A percentile compares a stretch with the other conserved stretches of the same genome.
Evolutionary conservation across 2,329 filamentous ascomycete genomes (phyloP).

Genomic region (Xylariales sp.): DNA sequence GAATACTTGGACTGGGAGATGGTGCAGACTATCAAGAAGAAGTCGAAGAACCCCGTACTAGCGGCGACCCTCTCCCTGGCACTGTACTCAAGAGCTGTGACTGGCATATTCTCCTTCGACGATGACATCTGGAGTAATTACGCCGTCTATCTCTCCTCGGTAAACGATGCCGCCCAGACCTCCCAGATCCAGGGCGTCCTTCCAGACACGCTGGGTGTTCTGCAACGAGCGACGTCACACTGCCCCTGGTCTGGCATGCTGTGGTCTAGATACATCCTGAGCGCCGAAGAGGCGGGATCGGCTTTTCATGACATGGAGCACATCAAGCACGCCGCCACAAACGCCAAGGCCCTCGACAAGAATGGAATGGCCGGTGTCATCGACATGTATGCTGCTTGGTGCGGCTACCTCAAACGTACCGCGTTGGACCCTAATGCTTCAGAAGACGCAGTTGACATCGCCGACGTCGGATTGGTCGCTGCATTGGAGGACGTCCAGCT

Average conservation of each 20-base stretch:
- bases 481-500: slow-evolving; percentile 82
- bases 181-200: slow-evolving; percentile 32
- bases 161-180: slow-evolving; percentile 37
- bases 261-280: slow-evolving; percentile 86
- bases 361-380: slow-evolving; percentile 84
- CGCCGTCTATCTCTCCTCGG: slow-evolving; percentile 64
- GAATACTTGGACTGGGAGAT: slow-evolving; percentile 88
- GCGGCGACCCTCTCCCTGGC: slow-evolving; percentile 51
- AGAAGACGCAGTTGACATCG: slow-evolving; percentile 82
- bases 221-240: slow-evolving; percentile 80
- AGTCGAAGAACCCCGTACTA: slow-evolving; percentile 35
- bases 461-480: slow-evolving; percentile 81
- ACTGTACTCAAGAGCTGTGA: slow-evolving; percentile 75
- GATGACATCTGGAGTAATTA: slow-evolving; percentile 80
- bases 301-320: slow-evolving; percentile 77
- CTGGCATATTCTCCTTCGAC: slow-evolving; percentile 65
- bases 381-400: slow-evolving; percentile 92
- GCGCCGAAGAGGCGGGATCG: slow-evolving; percentile 72
- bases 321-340: slow-evolving; percentile 90
- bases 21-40: slow-evolving; percentile 47
- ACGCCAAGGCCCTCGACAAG: slow-evolving; percentile 76
- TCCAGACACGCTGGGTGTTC: slow-evolving; percentile 59
- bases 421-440: slow-evolving; percentile 70
- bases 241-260: slow-evolving; percentile 89
- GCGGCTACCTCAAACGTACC: slow-evolving; percentile 81